A percentile compares a stretch with the other conserved stretches of the same genome.
These are phyloP conservation scores for Xylaria sp. DNA, from an alignment of 495 filamentous ascomycete species.

Conservation along the genomic window DNA sequence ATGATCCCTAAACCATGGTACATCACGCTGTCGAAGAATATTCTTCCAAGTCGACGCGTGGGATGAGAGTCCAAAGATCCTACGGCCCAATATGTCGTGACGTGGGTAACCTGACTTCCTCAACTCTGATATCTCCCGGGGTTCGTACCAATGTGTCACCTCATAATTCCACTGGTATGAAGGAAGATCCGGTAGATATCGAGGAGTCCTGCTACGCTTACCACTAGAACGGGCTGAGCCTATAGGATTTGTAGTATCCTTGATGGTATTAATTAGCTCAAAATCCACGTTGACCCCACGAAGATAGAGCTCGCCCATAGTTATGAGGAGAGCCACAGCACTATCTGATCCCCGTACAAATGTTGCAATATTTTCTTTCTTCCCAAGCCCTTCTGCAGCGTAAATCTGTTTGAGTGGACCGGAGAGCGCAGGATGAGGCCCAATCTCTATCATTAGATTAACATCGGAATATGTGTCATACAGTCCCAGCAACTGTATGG, in stretches of 20 bases:
- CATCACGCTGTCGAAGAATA: constrained; percentile 43
- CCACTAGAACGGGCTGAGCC: too few species aligned
- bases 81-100: constrained; percentile 55
- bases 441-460: background rate
- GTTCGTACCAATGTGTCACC: constrained; percentile 47
- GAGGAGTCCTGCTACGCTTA: too few species aligned
- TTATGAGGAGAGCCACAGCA: too few species aligned
- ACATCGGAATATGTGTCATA: background rate
- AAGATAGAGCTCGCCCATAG: too few species aligned
- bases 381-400: background rate
- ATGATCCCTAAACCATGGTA: constrained; percentile 57
- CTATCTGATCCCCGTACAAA: too few species aligned
- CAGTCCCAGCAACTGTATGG: too few species aligned
- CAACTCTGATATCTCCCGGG: constrained; percentile 37
- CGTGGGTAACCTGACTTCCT: constrained; percentile 33
- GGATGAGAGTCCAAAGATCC: constrained; percentile 36
- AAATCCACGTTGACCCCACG: too few species aligned
- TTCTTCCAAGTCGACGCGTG: constrained; percentile 50
- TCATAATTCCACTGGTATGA: constrained; percentile 55
- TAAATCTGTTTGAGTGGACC: background rate
- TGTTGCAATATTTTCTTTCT: background rate
- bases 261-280: too few species aligned
- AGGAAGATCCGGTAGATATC: constrained; percentile 19
- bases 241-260: too few species aligned
- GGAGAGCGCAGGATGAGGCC: too few species aligned